A percentile compares a stretch with the other conserved stretches of the same genome.
Conservation (phyloP, 768 basidiomycete species). For the Scleroderma citrinum region DNA sequence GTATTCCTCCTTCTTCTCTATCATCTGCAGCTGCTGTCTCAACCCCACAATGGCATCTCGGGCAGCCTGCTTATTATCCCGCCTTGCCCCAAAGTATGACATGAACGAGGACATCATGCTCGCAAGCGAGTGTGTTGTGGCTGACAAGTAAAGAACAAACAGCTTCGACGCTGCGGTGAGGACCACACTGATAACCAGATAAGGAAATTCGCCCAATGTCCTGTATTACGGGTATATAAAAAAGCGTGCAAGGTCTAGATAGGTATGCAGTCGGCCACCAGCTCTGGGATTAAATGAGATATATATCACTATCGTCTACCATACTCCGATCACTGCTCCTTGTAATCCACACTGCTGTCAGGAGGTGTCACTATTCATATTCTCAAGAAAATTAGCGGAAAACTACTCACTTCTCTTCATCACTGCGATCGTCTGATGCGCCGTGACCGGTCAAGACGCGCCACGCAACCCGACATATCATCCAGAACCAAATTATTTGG, state of each 20-base stretch:
- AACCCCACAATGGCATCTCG: constrained; percentile 91
- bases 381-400: background rate
- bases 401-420: constrained; percentile 61
- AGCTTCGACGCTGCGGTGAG: constrained; percentile 7
- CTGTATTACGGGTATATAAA: constrained; percentile 23
- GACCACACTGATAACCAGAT: constrained; percentile 14
- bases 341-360: constrained; percentile 15
- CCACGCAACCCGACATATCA: constrained; percentile 82
- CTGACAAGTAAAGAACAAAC: constrained; percentile 5
- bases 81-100: constrained; percentile 83
- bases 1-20: constrained; percentile 99
- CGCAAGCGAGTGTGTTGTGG: background rate
- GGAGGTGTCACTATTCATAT: constrained; percentile 8
- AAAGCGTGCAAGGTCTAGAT: constrained; percentile 12
- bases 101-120: constrained; percentile 71
- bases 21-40: constrained; percentile 90
- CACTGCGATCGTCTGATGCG: constrained; percentile 82
- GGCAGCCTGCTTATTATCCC: constrained; percentile 78
- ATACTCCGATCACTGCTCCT: constrained; percentile 20
- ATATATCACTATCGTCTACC: constrained; percentile 20
- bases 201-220: constrained; percentile 15
- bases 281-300: constrained; percentile 20
- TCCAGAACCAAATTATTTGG: constrained; percentile 78
- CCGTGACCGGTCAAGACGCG: constrained; percentile 67
- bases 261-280: constrained; percentile 19